A percentile compares a stretch with the other conserved stretches of the same genome.
These are phyloP conservation scores for Exophiala sideris DNA, from an alignment of 2,329 filamentous ascomycete species.

Conservation along the genomic window DNA sequence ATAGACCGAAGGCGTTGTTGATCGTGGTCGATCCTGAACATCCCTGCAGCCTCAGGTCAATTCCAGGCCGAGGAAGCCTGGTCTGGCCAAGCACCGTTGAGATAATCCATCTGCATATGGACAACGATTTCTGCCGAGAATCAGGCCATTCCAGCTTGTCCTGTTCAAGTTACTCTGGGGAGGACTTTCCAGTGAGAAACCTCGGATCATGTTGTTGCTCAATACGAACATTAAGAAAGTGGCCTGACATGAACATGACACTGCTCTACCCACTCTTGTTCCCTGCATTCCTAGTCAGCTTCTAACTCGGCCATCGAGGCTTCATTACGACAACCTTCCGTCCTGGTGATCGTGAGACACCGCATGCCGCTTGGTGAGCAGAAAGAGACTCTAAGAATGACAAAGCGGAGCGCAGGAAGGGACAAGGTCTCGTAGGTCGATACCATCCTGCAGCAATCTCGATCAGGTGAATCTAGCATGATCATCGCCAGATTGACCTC, in stretches of 20 bases:
- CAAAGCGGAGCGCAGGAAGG: no score
- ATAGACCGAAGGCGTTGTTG: background rate
- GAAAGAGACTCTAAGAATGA: no score
- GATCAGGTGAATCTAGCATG: no score
- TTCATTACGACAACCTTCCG: no score
- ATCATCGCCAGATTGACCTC: no score
- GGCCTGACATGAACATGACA: background rate
- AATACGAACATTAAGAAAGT: background rate
- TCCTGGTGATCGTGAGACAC: no score
- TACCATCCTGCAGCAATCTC: no score
- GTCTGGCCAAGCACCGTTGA: background rate
- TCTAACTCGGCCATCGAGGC: no score
- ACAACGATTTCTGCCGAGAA: background rate
- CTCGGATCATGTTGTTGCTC: background rate
- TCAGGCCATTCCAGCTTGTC: background rate
- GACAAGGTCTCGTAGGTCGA: no score
- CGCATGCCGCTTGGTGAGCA: no score
- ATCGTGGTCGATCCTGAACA: conserved; percentile 1
- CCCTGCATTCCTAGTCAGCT: no score
- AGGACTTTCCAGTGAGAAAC: background rate
- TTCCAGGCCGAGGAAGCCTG: background rate
- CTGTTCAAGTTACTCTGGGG: background rate
- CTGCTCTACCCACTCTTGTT: no score
- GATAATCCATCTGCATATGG: background rate
- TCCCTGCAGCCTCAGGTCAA: background rate